Evolutionary conservation across 495 filamentous ascomycete genomes (phyloP), one percentile per base, ranked within the genome.

Genomic region (Pseudomonodictys pantanalensis): DNA sequence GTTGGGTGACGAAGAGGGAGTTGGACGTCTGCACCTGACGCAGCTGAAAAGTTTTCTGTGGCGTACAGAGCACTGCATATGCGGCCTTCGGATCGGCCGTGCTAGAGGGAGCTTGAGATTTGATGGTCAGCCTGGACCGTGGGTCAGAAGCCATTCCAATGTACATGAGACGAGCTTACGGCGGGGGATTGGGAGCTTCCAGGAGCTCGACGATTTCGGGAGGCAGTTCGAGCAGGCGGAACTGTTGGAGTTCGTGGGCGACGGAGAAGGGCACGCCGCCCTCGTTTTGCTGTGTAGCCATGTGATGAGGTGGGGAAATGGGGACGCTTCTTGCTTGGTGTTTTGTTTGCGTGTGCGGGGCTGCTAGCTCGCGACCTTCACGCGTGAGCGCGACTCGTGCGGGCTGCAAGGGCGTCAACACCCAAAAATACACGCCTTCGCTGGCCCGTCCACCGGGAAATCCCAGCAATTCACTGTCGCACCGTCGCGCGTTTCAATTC

Each of bases 11-110:
- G 71, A 90, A 87, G 32, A 96, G 74, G 5, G 87, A 86, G 69
- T 97, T 97, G 15, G 91, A 96, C 0, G 91, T 92, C 68, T 92
- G 90, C 60, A 96, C 91, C 72, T 96, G 90, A 18, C 89, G 89
- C 48, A 96, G 78, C 28, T 83, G 83, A 77, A 86, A 97, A 18
- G 86, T 92, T 68, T 83, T 78, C 15, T 77, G 74, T 2, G 80
- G 71, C 2, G 86, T 87, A 70, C 84, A 90, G 58, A 97, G 79
- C 52, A 93, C 82, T 39, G 88, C 87, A 57, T 86, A 84, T 60
- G 84, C 78, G 3, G 25, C 77, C 75, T 26, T 79, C 68, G 60
- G 28, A 26, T 52, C 29, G 12, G 60, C 69, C 42, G 68, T 61
- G 22, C 64, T 62, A 26, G 69, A 60, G 47, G 68, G 24, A 53